A percentile compares a stretch with the other conserved stretches of the same genome.
These are phyloP conservation scores for Aegilops tauschii DNA, from an alignment of 176 grass and related monocot species.

Conservation along the genomic window DNA sequence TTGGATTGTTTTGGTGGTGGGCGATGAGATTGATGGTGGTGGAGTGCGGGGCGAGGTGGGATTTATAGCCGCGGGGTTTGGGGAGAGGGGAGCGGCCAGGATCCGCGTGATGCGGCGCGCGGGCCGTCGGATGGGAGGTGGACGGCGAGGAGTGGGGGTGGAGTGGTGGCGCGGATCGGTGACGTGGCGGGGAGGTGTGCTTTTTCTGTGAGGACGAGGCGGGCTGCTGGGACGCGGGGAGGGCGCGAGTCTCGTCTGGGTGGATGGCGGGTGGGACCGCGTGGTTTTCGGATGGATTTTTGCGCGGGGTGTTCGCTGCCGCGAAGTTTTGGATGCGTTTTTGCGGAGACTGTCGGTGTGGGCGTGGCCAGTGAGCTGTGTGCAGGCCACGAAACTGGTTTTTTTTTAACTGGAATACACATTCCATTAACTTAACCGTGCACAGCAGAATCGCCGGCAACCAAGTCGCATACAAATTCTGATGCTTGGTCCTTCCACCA, in stretches of 20 bases:
- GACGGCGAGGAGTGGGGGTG: background rate
- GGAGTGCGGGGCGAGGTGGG: background rate
- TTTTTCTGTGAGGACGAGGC: slow-evolving; percentile 51
- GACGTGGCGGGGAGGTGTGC: slow-evolving; percentile 59
- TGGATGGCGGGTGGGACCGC: background rate
- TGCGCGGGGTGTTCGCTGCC: background rate
- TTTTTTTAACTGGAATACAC: too few relatives aligned
- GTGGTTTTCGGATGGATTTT: background rate
- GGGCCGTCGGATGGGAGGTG: background rate
- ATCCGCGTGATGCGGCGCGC: slow-evolving; percentile 33
- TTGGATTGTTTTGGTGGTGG: background rate
- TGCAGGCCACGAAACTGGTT: too few relatives aligned
- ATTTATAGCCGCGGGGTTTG: slow-evolving; percentile 31
- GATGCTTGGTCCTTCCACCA: too few relatives aligned
- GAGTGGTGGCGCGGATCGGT: slow-evolving; percentile 39
- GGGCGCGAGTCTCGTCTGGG: background rate
- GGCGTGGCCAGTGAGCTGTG: too few relatives aligned
- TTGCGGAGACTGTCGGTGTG: background rate
- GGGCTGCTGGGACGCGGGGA: background rate
- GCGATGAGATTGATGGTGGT: background rate
- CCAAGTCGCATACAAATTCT: too few relatives aligned
- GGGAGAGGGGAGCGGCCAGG: background rate
- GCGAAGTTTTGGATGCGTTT: slow-evolving; percentile 13
- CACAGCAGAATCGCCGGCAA: too few relatives aligned
- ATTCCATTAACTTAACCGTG: too few relatives aligned